A percentile compares a stretch with the other conserved stretches of the same genome.
Conservation (phyloP, 2,329 filamentous ascomycete species). For the Atkinsonella texensis region DNA sequence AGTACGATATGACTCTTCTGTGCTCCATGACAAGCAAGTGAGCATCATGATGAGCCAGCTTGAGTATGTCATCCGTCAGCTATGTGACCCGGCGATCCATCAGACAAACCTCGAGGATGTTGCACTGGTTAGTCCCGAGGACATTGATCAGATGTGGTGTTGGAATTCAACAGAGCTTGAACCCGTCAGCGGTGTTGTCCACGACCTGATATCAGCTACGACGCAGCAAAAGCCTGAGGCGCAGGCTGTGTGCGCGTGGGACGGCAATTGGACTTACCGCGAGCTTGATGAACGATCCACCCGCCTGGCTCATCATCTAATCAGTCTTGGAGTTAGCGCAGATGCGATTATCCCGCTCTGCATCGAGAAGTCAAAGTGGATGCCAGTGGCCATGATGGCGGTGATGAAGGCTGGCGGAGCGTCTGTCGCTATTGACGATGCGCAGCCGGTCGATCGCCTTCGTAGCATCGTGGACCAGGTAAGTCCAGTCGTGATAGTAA, state of each 20-base stretch:
- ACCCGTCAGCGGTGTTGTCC: not conserved
- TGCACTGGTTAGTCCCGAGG: not conserved
- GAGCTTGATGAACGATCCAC: slow-evolving; percentile 13
- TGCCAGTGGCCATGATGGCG: slow-evolving; percentile 14
- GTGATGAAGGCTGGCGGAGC: slow-evolving; percentile 18
- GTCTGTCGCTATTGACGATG: slow-evolving; percentile 15
- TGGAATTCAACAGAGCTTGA: slow-evolving; percentile 2
- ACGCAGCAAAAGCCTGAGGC: slow-evolving; percentile 2
- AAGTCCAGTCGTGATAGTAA: slow-evolving; percentile 3
- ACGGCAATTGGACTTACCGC: slow-evolving; percentile 13
- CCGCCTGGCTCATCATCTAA: slow-evolving; percentile 9
- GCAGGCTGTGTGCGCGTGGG: slow-evolving; percentile 13
- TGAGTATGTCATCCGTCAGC: slow-evolving; percentile 6
- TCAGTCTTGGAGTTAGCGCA: not conserved
- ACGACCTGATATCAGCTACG: not conserved
- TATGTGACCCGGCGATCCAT: slow-evolving; percentile 1
- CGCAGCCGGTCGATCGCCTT: slow-evolving; percentile 11
- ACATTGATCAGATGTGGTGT: slow-evolving; percentile 3
- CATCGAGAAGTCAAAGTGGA: slow-evolving; percentile 17
- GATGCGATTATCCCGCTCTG: slow-evolving; percentile 13
- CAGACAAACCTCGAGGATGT: slow-evolving; percentile 4
- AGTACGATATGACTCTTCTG: slow-evolving; percentile 7
- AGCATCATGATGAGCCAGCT: slow-evolving; percentile 4
- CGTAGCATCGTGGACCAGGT: slow-evolving; percentile 7
- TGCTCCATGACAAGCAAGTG: slow-evolving; percentile 6